A percentile compares a stretch with the other conserved stretches of the same genome.
phyloP scores from a whole-genome alignment of 306 rosid species.

The Vigna unguiculata region DNA sequence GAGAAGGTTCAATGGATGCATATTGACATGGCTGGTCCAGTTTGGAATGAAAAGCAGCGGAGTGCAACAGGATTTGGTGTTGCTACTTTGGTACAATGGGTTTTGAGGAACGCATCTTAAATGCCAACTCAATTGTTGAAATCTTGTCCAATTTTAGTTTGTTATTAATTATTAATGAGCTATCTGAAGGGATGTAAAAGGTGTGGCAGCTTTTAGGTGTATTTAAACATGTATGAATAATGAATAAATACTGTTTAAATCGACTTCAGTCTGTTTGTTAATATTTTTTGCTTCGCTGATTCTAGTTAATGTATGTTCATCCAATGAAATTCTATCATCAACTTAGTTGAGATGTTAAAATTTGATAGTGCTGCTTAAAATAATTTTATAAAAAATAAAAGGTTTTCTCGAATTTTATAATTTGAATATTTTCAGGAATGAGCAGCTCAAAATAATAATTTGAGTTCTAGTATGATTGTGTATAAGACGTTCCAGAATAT shows the following conservation, averaged over 20 bases:
- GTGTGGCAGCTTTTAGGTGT: not conserved
- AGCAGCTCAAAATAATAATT: too few relatives aligned
- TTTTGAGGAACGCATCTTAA: conserved; percentile 73
- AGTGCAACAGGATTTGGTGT: conserved; percentile 86
- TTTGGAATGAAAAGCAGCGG: conserved; percentile 76
- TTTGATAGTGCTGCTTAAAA: too few relatives aligned
- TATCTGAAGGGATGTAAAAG: not conserved
- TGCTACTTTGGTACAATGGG: conserved; percentile 91
- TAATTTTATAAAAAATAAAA: too few relatives aligned
- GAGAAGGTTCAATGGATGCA: conserved; percentile 97
- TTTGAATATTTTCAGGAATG: too few relatives aligned
- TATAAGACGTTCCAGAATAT: too few relatives aligned
- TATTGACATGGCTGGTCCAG: conserved; percentile 93
- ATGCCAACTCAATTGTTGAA: conserved; percentile 12
- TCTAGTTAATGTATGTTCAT: not conserved
- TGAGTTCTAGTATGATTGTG: too few relatives aligned
- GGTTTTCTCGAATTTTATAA: too few relatives aligned
- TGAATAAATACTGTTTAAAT: not conserved
- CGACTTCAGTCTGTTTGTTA: not conserved
- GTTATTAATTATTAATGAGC: not conserved
- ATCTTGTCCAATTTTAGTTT: conserved; percentile 4
- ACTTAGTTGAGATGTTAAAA: too few relatives aligned
- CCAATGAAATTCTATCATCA: too few relatives aligned
- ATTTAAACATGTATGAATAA: not conserved
- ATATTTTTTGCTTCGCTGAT: not conserved